Evolutionary conservation across 2,329 filamentous ascomycete genomes (phyloP), one percentile per base, ranked within the genome.

Genomic region (Apiospora saccharicola): DNA sequence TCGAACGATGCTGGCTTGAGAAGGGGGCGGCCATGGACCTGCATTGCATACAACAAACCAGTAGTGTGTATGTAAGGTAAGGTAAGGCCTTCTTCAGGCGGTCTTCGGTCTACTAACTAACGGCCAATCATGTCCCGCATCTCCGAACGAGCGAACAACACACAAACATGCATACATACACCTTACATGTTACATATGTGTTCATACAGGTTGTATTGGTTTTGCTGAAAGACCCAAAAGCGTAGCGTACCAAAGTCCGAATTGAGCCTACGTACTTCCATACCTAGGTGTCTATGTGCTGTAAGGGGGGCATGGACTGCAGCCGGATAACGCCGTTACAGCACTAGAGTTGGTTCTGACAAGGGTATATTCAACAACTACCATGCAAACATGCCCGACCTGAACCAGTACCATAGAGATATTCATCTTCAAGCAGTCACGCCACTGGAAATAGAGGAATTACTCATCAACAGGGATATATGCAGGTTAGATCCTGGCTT

Each of bases 291-390:
- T 37, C 34, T 10, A 30, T 34, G 34, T 57, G 30, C 53, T 41
- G 57, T 41, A 64, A 41, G 57, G 57, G 57, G 49, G 22, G 19
- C 37, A 37, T n/a, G 34, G 57, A 41, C 3, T 64, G 30, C 19
- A 41, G 34, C 34, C 41, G 57, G 34, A 64, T 64, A 64, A n/a
- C 57, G 57, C 57, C 57, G 57, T 64, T 64, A 64, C 57, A 64
- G 57, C 57, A 13, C 57, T 64, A 64, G 57, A 10, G 41, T 64
- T 30, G 26, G 26, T 30, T 30, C 26, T 2, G 26, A 30, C 26
- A 30, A 30, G 26, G 26, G 26, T 30, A 30, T 30, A 30, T 30
- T 30, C 26, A 30, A 30, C 26, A 30, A 22, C 53, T 61, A 61
- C 19, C 10, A 64, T 64, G 57, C 57, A 64, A 22, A 64, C 34